Base-by-base conservation (phyloP, 345 rosid genomes). In the Linum lewisii region DNA sequence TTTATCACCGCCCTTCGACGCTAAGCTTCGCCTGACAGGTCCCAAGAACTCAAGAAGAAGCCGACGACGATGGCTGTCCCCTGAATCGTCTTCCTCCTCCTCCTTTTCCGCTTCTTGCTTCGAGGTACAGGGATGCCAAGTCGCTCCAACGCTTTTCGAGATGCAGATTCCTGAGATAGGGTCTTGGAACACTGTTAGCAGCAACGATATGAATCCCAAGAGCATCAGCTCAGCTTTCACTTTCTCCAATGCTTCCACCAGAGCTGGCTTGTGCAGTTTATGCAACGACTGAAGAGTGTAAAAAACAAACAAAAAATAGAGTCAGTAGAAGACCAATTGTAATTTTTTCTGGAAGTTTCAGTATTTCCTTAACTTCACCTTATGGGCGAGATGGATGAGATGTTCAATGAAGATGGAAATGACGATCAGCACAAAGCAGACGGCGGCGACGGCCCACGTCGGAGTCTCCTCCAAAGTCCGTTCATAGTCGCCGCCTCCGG, bases 391-490 rank as follows among this genome's bases (percentile, higher is more conserved):
- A 69, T 92, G 96, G 62, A 88, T 65, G 60, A 72, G 42, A 59
- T 77, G 85, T 63, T 92, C 98, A 14, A 88, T 78, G 71, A 79
- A 14, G 63, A 92, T 79, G 32, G 98, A 92, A 56, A 88, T 72
- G 58, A 70, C 75, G 63, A 92, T 63, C 70, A 92, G 54, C 51
- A 75, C 87, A 59, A 86, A 78, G 69, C 84, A 86, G 49, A 92
- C 97, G 53, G 71, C 79, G 53, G 98, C 97, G 60, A 92, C 81
- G 24, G 97, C 90, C 98, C 98, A 92, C 9, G 98, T 92, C 26
- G 98, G 81, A 2, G 98, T 92, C 38, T 79, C 58, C 64, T 80
- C 85, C 53, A 92, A 29, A 37, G 86, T 54, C 21, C 85, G 65
- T 51, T 77, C 84, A 66, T 73, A 62, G 25, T 0, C 8, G 0